Percentiles rank a stretch among this genome's conserved stretches.
Evolutionary conservation across 2,329 filamentous ascomycete genomes (phyloP).

Genomic region (Fusarium sp.): DNA sequence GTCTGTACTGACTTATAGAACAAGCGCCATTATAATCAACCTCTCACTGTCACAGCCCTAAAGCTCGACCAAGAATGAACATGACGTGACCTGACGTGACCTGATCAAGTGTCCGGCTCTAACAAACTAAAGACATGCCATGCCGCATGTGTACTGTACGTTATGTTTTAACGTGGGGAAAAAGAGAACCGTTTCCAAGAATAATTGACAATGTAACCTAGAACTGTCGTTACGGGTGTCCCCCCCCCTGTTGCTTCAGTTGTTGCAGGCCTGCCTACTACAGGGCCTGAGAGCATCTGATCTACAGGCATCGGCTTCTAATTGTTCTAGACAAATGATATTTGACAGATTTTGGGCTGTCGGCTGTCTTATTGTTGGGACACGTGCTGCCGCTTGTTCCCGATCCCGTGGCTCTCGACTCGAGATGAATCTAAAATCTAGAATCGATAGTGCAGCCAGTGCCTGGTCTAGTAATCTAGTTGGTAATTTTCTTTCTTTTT

Average conservation of each 20-base stretch:
- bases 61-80: conserved; percentile 6
- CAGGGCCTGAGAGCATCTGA: not conserved
- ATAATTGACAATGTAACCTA: not conserved
- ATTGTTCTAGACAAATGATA: conserved; percentile 11
- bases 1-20: not conserved
- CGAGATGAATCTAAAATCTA: conserved; percentile 15
- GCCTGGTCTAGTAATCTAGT: conserved; percentile 13
- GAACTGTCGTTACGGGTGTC: not conserved
- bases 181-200: not conserved
- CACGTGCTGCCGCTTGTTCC: conserved; percentile 37
- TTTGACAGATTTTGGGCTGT: conserved; percentile 9
- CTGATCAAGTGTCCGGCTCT: not conserved
- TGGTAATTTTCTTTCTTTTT: not conserved
- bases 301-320: conserved; percentile 4
- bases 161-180: not conserved
- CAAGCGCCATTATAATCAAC: not conserved
- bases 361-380: not conserved
- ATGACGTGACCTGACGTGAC: conserved; percentile 13
- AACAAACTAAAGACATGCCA: too few species aligned
- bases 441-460: conserved; percentile 15
- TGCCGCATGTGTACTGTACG: not conserved
- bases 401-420: conserved; percentile 27
- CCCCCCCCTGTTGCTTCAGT: not conserved
- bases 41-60: conserved; percentile 1
- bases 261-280: not conserved